Base-by-base conservation (phyloP, 192 early-diverging fungal genomes). In the Linnemannia exigua region DNA sequence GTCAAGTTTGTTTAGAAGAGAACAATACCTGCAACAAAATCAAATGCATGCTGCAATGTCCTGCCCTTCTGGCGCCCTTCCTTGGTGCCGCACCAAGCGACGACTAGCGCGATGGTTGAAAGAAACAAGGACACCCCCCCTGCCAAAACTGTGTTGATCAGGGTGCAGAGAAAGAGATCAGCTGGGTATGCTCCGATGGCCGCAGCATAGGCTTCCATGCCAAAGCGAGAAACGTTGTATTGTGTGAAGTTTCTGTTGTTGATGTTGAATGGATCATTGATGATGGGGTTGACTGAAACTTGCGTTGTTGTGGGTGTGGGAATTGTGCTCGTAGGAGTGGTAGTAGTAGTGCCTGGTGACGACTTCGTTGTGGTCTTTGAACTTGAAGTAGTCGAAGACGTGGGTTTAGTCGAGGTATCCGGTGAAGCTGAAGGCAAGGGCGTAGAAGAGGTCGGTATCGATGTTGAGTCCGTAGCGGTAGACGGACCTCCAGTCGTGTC, bases 51-150 rank as follows among this genome's bases (percentile, higher is more conserved):
- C 63, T 86, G 78, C 16, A 88, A 69, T 1, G 72, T 79, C 36
- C 88, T 89, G 37, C 80, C 77, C 48, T 66, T 77, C 67, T 87
- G 84, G 33, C 73, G 84, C 9, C 51, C 67, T 5, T 86, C 84
- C 22, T 72, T 80, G 37, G 84, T 69, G 1, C 47, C 35, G 15
- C 54, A 67, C 78, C 77, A 86, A 1, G 66, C 79, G 31, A 76
- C 47, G n/a, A 76, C 35, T 7, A 86, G 74, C 1, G 70, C 6
- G 22, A 79, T 33, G 15, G 74, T 75, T 14, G 84, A 79, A 17
- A 86, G 19, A 31, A 86, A 80, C 17, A 86, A 54, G 15, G 84
- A 71, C 5, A n/a, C 66, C 8, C 84, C 84, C 66, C 69, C 84
- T 9, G 79, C 77, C 46, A 86, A 41, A 31, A 86, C 19, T 22